Conservation (phyloP, 1,284 basidiomycete genomes). For the Microbotryomycetes sp. region DNA sequence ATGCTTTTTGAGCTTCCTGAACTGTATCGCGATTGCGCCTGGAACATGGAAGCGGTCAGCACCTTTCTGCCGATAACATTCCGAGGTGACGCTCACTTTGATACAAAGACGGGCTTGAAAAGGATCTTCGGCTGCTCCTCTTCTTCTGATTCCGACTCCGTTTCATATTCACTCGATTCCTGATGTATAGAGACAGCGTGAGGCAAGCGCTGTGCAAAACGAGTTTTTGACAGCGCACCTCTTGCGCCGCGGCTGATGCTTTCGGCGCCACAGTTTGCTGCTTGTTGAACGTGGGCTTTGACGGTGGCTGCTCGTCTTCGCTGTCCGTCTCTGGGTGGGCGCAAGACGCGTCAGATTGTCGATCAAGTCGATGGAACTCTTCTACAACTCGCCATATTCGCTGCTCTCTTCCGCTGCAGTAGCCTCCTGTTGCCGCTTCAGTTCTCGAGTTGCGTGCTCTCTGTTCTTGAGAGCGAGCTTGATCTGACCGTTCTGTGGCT, state of each 20-base stretch:
- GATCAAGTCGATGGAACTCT: neutral
- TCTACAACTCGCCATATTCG: neutral
- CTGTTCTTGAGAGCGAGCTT: slow-evolving; percentile 21
- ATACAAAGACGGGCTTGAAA: slow-evolving; percentile 83
- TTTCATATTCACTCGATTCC: slow-evolving; percentile 46
- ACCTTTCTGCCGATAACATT: slow-evolving; percentile 5
- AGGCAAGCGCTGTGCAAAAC: neutral
- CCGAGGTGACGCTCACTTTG: slow-evolving; percentile 56
- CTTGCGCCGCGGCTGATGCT: slow-evolving; percentile 36
- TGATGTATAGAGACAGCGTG: slow-evolving; percentile 7
- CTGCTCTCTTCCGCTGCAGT: neutral
- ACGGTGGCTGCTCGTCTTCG: slow-evolving; percentile 42
- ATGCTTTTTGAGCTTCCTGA: slow-evolving; percentile 36
- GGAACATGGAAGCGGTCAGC: too few species aligned
- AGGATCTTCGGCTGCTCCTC: slow-evolving; percentile 46
- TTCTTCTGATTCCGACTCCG: slow-evolving; percentile 51
- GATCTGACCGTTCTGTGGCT: slow-evolving; percentile 26
- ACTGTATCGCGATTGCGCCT: slow-evolving; percentile 9
- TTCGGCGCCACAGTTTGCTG: slow-evolving; percentile 29
- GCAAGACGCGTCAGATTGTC: neutral
- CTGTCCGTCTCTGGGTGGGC: slow-evolving; percentile 19
- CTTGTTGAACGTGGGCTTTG: slow-evolving; percentile 40
- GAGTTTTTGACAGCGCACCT: slow-evolving; percentile 11
- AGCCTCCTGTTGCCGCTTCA: neutral
- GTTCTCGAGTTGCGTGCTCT: neutral